Percentiles rank a stretch among this genome's conserved stretches.
Conservation (phyloP, 2,329 filamentous ascomycete genomes). For the Exophiala aquamarina region DNA sequence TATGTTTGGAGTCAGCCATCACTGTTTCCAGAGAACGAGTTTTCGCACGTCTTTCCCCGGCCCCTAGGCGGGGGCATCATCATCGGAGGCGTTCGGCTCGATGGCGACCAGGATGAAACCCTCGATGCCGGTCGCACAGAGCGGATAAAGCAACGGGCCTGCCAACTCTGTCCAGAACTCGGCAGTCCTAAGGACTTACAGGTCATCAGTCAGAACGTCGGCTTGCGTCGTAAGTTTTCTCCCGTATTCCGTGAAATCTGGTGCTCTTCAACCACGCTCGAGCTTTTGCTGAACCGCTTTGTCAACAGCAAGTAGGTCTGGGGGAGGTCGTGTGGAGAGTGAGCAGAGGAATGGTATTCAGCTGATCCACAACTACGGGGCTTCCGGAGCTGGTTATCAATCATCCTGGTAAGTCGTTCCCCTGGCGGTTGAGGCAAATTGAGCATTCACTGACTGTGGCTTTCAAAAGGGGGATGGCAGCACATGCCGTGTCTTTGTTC, state of each 20-base stretch:
- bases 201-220: constrained; percentile 78
- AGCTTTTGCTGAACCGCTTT: no score
- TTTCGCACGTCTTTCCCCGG: constrained; percentile 77
- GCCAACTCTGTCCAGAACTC: constrained; percentile 64
- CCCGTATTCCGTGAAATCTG: no score
- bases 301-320: constrained; percentile 58
- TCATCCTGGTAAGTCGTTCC: constrained; percentile 18
- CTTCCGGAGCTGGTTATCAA: constrained; percentile 62
- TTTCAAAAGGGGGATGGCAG: constrained; percentile 3
- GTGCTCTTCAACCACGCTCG: no score
- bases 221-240: constrained; percentile 57
- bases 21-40: constrained; percentile 53
- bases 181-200: constrained; percentile 70
- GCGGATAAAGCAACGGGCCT: constrained; percentile 76
- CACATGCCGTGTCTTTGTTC: constrained; percentile 4
- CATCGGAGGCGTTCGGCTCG: constrained; percentile 79
- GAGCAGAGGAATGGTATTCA: constrained; percentile 63
- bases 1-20: no score
- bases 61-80: constrained; percentile 74
- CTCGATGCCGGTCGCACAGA: constrained; percentile 75
- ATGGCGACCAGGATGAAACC: constrained; percentile 73
- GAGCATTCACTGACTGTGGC: not conserved
- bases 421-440: not conserved
- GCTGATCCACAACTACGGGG: constrained; percentile 64
- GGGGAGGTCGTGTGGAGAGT: constrained; percentile 72